Conservation (phyloP, 1,284 basidiomycete genomes). For the Kwoniella shivajii region DNA sequence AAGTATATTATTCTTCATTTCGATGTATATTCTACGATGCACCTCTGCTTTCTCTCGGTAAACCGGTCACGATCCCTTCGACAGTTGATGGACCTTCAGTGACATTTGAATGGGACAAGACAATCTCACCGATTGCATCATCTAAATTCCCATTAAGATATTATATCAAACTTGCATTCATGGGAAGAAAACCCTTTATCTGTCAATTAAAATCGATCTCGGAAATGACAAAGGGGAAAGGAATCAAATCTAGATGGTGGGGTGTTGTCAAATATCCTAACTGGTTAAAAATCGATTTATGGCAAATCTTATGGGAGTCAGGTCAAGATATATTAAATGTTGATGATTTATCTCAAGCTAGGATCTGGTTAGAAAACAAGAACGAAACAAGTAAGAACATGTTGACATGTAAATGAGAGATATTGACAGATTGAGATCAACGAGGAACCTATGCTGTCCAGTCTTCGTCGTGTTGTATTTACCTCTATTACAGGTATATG, state of each 20-base stretch:
- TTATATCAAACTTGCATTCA: constrained; percentile 8
- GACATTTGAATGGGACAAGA: constrained; percentile 23
- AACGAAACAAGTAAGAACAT: too few species aligned
- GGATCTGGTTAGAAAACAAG: constrained; percentile 19
- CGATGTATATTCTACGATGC: constrained; percentile 48
- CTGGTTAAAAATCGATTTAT: constrained; percentile 33
- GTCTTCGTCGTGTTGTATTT: too few species aligned
- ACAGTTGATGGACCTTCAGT: constrained; percentile 19
- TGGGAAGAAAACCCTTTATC: constrained; percentile 3
- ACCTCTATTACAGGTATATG: too few species aligned
- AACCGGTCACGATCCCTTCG: constrained; percentile 16
- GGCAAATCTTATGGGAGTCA: constrained; percentile 28
- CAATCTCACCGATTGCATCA: constrained; percentile 33
- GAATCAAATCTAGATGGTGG: constrained; percentile 49
- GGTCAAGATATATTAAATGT: constrained; percentile 40
- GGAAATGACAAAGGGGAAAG: constrained; percentile 27
- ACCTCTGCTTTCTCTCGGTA: constrained; percentile 27
- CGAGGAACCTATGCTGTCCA: too few species aligned
- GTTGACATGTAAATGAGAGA: too few species aligned
- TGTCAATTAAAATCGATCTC: constrained; percentile 17
- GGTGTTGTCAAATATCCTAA: constrained; percentile 34
- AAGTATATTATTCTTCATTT: constrained; percentile 24
- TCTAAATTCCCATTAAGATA: constrained; percentile 29
- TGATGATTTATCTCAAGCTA: constrained; percentile 41
- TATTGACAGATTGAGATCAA: too few species aligned